Base-by-base conservation (phyloP, 805 yeast genomes). In the Zygosaccharomyces bisporus region DNA sequence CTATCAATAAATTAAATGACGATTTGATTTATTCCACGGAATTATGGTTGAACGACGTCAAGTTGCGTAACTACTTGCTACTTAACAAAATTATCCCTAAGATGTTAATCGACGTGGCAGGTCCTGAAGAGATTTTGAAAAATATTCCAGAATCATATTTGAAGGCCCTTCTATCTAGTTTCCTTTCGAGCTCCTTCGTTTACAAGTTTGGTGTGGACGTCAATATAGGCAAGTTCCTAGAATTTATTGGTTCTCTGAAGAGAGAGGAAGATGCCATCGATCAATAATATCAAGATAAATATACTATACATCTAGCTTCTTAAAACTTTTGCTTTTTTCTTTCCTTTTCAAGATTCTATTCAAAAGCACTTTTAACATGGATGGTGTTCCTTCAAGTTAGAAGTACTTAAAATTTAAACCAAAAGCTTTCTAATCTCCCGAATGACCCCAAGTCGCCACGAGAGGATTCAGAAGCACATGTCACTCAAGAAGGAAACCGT, bases 121-220 rank as follows among this genome's bases (percentile, higher is more conserved):
- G 88, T 6, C 76, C 87, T 45, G 83, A 81, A 7, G 68, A 70
- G 45, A 80, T 91, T 32, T 71, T 91, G 55, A 58, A 69, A 35
- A 79, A 93, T 58, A 93, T 91, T 30, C 99, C 99, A 14, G 86
- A 76, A 46, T 77, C 95, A 41, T 93, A 91, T 64, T 73, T 91
- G 63, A 82, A 80, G 60, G 95, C 96, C 3, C 78, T 91, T 55
- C 86, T 91, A 60, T 95, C 95, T 35, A 83, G 93, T 27, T 83
- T 80, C 60, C 73, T 89, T 56, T 89, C 95, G 8, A 84, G 95
- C 37, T 75, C 83, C 37, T 89, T 85, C 66, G 95, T 89, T 43
- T 89, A 89, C 67, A 73, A 84, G 20, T 75, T 82, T 59, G 96
- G 96, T 44, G 53, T 58, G 34, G 86, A 79, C 50, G 80, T 91